These are phyloP conservation scores for Ophidiomyces ophidiicola DNA, from an alignment of 2,329 filamentous ascomycete genomes.

Conservation along the genomic window DNA sequence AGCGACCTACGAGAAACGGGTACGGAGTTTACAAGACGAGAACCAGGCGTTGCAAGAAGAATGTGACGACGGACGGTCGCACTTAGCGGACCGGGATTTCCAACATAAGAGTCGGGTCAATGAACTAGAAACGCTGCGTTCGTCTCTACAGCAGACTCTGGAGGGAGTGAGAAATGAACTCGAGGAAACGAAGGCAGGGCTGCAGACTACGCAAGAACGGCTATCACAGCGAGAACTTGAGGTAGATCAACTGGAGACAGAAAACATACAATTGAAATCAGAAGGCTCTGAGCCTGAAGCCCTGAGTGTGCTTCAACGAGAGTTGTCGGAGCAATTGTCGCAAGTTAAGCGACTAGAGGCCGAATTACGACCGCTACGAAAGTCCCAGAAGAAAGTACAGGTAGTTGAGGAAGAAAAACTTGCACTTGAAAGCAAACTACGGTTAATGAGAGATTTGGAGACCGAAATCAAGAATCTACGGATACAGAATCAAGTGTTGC, in stretches of 20 bases:
- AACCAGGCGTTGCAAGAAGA: conserved; percentile 67
- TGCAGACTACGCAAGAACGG: conserved; percentile 52
- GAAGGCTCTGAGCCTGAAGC: conserved; percentile 80
- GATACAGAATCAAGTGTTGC: conserved; percentile 71
- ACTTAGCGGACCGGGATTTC: conserved; percentile 55
- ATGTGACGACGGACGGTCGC: conserved; percentile 67
- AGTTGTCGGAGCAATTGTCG: conserved; percentile 81
- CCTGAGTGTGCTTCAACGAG: conserved; percentile 69
- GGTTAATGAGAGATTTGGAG: conserved; percentile 61
- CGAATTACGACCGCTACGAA: conserved; percentile 71
- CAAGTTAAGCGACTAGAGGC: conserved; percentile 78
- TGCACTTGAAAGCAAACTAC: conserved; percentile 62
- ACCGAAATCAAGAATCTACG: conserved; percentile 66
- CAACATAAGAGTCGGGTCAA: conserved; percentile 48
- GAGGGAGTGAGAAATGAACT: conserved; percentile 41
- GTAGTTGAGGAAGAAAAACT: conserved; percentile 93
- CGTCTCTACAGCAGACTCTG: conserved; percentile 44
- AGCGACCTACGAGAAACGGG: conserved; percentile 42
- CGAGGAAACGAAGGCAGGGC: conserved; percentile 44
- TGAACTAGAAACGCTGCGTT: conserved; percentile 50
- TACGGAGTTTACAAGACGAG: conserved; percentile 52
- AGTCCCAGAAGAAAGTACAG: conserved; percentile 74
- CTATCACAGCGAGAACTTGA: conserved; percentile 56
- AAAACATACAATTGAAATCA: conserved; percentile 71
- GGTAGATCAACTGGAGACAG: conserved; percentile 65